Conservation (phyloP, 164 flowering plant species). For the Aristolochia contorta region DNA sequence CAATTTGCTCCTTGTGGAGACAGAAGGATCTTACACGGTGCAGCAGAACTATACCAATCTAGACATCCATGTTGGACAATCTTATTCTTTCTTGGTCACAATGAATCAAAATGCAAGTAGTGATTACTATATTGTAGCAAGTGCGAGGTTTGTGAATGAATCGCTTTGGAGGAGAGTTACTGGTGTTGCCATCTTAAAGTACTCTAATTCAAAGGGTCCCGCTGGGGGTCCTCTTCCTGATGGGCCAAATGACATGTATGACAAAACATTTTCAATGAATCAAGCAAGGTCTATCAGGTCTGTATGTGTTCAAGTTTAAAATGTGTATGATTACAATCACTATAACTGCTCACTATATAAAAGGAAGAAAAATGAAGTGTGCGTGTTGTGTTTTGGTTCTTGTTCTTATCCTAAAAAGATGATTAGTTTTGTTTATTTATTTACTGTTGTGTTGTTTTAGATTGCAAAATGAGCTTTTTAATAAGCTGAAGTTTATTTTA, state of each 20-base stretch:
- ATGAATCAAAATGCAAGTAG: conserved; percentile 92
- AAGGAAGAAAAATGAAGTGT: too few species aligned
- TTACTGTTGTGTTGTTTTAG: not conserved
- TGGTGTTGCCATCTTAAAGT: conserved; percentile 82
- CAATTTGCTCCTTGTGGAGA: conserved; percentile 66
- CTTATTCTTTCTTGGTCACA: conserved; percentile 92
- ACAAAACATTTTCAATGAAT: conserved; percentile 94
- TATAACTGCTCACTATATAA: too few species aligned
- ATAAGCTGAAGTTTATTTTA: not conserved
- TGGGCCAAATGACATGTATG: conserved; percentile 70
- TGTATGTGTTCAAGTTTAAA: conserved; percentile 1
- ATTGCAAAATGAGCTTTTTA: not conserved
- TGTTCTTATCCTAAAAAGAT: too few species aligned
- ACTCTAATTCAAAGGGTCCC: conserved; percentile 76
- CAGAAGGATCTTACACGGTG: conserved; percentile 93
- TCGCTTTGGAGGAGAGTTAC: conserved; percentile 74
- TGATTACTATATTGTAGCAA: conserved; percentile 95
- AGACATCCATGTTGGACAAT: conserved; percentile 96
- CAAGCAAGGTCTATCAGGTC: conserved; percentile 97
- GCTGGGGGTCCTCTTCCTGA: conserved; percentile 83
- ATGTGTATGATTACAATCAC: not conserved
- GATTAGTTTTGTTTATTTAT: too few species aligned
- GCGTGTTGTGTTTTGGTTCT: too few species aligned
- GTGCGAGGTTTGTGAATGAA: conserved; percentile 89
- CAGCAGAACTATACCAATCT: conserved; percentile 88